phyloP scores from a whole-genome alignment of 331 rosid genomes.

The Telfairia occidentalis region DNA sequence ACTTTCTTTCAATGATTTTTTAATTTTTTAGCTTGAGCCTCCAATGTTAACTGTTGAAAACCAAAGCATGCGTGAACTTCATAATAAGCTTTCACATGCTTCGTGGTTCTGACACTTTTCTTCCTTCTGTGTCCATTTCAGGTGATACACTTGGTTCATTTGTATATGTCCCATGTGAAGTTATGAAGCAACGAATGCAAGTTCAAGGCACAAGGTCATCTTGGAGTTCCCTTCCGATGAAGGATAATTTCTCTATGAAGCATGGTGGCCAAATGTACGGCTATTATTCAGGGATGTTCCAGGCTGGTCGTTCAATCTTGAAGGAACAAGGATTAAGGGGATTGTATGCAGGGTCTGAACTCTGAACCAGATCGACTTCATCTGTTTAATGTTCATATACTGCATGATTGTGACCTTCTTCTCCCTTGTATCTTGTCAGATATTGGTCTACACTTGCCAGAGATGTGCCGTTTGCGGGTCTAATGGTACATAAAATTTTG shows the following conservation, averaged over 20 bases:
- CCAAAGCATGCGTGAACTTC: not conserved
- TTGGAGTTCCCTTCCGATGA: slow-evolving; percentile 50
- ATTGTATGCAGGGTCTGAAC: slow-evolving; percentile 69
- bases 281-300: slow-evolving; percentile 75
- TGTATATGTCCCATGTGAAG: slow-evolving; percentile 94
- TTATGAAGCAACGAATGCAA: slow-evolving; percentile 90
- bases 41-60: not conserved
- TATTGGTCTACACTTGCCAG: slow-evolving; percentile 78
- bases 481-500: slow-evolving; percentile 39
- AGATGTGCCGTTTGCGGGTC: slow-evolving; percentile 89
- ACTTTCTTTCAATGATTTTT: not conserved
- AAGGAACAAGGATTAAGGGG: slow-evolving; percentile 69
- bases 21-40: not conserved
- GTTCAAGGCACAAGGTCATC: slow-evolving; percentile 71
- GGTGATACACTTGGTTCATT: slow-evolving; percentile 89
- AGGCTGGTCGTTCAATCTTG: slow-evolving; percentile 79
- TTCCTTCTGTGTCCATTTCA: slow-evolving; percentile 29
- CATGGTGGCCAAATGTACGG: slow-evolving; percentile 46
- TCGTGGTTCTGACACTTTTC: not conserved
- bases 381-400: not conserved
- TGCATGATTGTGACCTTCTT: slow-evolving; percentile 12
- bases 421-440: slow-evolving; percentile 34
- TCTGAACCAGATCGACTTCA: not conserved
- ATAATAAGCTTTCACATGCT: not conserved
- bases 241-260: slow-evolving; percentile 32